Conservation (phyloP, 768 basidiomycete genomes). For the Russula lepida region DNA sequence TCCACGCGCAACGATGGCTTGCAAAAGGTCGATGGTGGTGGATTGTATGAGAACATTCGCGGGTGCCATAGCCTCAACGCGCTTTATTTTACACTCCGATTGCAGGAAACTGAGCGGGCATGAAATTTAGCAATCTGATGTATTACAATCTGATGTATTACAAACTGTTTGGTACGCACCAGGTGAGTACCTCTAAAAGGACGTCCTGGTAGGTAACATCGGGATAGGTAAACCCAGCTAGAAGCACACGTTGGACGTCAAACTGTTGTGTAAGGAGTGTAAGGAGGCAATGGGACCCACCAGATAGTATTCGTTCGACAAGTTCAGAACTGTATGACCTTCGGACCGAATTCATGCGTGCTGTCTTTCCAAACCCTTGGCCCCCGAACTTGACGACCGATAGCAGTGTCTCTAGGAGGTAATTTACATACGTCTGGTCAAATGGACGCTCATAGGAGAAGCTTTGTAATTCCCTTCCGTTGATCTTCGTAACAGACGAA, state of each 20-base stretch:
- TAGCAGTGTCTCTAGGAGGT: conserved; percentile 70
- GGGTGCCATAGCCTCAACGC: conserved; percentile 45
- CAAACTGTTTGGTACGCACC: conserved; percentile 36
- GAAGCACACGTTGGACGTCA: conserved; percentile 6
- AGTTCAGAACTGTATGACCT: conserved; percentile 59
- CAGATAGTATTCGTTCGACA: conserved; percentile 47
- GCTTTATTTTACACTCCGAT: conserved; percentile 57
- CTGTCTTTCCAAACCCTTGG: conserved; percentile 74
- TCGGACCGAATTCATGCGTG: conserved; percentile 53
- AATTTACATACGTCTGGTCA: conserved; percentile 63
- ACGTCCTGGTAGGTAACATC: conserved; percentile 72
- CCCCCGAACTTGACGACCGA: conserved; percentile 82
- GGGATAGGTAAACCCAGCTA: conserved; percentile 28
- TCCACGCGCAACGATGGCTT: conserved; percentile 72
- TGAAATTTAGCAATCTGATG: neutral
- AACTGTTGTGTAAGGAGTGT: conserved; percentile 9
- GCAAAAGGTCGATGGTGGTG: conserved; percentile 70
- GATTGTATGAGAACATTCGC: conserved; percentile 64
- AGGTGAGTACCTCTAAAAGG: conserved; percentile 60
- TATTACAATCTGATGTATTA: neutral
- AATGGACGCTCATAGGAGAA: conserved; percentile 66
- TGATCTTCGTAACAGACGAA: conserved; percentile 42
- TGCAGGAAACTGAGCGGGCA: conserved; percentile 51
- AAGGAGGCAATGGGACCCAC: conserved; percentile 33
- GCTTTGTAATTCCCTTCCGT: conserved; percentile 57